Base-by-base conservation (phyloP, 192 early-diverging fungal genomes). In the Coemansia erecta region DNA sequence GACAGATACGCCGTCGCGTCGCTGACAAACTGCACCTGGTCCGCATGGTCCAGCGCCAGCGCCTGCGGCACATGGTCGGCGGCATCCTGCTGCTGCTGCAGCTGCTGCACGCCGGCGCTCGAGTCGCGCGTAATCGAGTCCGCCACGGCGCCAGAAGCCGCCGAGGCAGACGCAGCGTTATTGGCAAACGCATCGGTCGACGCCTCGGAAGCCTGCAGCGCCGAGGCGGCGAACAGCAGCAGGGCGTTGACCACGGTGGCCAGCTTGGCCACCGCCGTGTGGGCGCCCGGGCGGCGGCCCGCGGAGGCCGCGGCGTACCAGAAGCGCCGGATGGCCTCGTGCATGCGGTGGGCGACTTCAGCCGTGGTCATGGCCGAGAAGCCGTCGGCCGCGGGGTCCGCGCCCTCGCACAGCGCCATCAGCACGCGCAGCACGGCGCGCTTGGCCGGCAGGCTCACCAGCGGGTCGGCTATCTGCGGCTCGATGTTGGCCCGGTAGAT, bases 321-420 rank as follows among this genome's bases (percentile, higher is more conserved):
- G 53, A 77, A 77, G 8, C 60, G 60, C 8, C 49, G 39, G 6
- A 70, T 33, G 12, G 64, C 57, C 24, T 58, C 50, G 42, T 58
- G 64, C 52, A 77, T 53, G 17, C 73, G 41, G n/a, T 70, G 73
- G 1, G 73, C 68, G 9, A 77, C 73, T 39, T 77, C 73, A 14
- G 73, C 64, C 8, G 73, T 77, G 18, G 73, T 77, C 73, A 77
- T 77, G 2, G 73, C 73, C 6, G 73, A 77, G 13, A 77, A 77
- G 12, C 73, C 73, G 12, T 59, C 60, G 15, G 49, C 19, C 3
- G 35, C 63, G 12, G 73, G 73, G 15, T 77, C 73, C 0, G 18
- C 15, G n/a, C 68, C 64, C 41, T 77, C 73, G 46, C 73, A 67
- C 41, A 77, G 18, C 23, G 68, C 66, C 64, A 77, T 52, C 23